Conservation (phyloP, 495 filamentous ascomycete species). For the Neurospora intermedia region DNA sequence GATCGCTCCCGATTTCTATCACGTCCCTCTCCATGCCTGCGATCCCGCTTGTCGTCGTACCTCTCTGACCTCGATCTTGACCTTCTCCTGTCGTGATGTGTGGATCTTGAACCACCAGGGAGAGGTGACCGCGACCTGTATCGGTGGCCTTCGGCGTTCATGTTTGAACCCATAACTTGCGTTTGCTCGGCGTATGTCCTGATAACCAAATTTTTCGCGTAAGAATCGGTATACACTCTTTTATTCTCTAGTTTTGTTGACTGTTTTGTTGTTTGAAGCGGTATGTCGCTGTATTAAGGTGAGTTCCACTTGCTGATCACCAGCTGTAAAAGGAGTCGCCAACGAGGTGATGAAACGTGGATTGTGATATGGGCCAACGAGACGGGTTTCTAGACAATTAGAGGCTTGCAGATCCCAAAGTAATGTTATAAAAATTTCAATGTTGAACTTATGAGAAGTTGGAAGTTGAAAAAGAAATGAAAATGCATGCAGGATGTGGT, state of each 20-base stretch:
- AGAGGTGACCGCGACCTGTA: background rate
- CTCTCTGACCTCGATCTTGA: background rate
- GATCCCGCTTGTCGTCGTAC: background rate
- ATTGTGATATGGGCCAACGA: background rate
- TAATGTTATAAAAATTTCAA: background rate
- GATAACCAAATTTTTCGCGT: too few species aligned
- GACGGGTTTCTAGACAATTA: background rate
- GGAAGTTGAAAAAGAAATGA: background rate
- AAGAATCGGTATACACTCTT: too few species aligned
- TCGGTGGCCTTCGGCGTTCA: background rate
- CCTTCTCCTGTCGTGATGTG: background rate
- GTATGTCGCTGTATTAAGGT: background rate
- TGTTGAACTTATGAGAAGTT: background rate
- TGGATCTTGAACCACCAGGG: background rate
- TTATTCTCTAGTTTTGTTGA: background rate
- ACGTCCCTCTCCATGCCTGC: background rate
- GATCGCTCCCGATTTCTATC: background rate
- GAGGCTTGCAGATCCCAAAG: background rate
- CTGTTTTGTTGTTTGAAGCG: background rate
- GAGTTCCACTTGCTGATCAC: background rate
- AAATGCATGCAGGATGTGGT: background rate
- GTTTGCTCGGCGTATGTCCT: background rate
- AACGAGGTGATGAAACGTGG: background rate
- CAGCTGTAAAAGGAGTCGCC: background rate
- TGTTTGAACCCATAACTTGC: background rate